A percentile compares a stretch with the other conserved stretches of the same genome.
Conservation (phyloP, 192 early-diverging fungal species). For the Coemansia sp. region DNA sequence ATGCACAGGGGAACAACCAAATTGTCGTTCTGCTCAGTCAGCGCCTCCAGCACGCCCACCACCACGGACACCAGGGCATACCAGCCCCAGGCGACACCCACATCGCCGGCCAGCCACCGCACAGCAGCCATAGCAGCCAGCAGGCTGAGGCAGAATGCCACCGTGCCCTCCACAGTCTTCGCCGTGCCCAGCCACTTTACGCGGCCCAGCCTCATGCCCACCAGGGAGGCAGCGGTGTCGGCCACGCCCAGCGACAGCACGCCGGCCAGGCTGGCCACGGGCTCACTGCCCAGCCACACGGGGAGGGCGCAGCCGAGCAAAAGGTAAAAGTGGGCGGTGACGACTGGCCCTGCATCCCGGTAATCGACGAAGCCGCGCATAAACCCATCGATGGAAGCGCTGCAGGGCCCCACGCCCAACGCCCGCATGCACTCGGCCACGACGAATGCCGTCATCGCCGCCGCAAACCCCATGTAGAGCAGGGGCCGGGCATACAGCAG, state of each 20-base stretch:
- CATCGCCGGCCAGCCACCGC: conserved; percentile 2
- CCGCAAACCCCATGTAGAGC: conserved; percentile 79
- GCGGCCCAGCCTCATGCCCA: conserved; percentile 74
- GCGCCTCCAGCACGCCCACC: conserved; percentile 76
- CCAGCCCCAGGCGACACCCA: conserved; percentile 22
- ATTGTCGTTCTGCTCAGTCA: conserved; percentile 96
- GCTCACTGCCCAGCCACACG: conserved; percentile 75
- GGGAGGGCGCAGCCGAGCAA: conserved; percentile 88
- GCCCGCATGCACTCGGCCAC: conserved; percentile 80
- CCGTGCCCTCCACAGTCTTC: conserved; percentile 89
- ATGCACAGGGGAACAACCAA: conserved; percentile 82
- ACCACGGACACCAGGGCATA: conserved; percentile 24
- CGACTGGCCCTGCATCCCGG: conserved; percentile 78
- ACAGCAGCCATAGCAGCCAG: conserved; percentile 10
- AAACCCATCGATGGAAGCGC: conserved; percentile 66
- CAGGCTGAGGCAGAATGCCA: conserved; percentile 29
- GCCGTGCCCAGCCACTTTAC: conserved; percentile 69
- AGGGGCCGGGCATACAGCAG: conserved; percentile 61
- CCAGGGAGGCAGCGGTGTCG: conserved; percentile 85
- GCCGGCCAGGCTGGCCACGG: conserved; percentile 63
- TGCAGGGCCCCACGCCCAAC: conserved; percentile 69
- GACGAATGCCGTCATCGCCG: conserved; percentile 70
- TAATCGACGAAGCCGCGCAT: conserved; percentile 80
- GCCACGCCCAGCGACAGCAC: conserved; percentile 88
- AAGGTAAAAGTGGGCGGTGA: conserved; percentile 88